Evolutionary conservation across 1,139 yeast genomes (phyloP).

Genomic region (Geotrichum citri-aurantii): DNA sequence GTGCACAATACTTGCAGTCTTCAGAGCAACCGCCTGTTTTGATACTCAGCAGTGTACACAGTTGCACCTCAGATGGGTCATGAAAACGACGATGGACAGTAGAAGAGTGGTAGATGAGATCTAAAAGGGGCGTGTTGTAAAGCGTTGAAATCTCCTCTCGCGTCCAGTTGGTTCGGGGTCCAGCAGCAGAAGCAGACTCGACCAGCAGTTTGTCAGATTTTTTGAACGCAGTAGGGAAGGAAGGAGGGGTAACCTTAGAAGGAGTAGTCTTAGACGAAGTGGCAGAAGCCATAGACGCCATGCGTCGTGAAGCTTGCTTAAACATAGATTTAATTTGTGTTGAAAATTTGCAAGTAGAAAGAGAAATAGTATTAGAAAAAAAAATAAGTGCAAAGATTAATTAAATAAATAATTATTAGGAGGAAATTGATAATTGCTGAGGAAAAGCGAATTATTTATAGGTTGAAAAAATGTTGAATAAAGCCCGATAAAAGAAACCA

Average conservation of each 20-base stretch:
- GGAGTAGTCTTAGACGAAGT: background rate
- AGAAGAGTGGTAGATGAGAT: slow-evolving; percentile 56
- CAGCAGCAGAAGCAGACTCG: slow-evolving; percentile 14
- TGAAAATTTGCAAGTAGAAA: background rate
- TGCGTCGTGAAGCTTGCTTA: background rate
- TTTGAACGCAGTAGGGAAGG: background rate
- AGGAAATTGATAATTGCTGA: background rate
- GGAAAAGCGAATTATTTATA: background rate
- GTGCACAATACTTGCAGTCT: slow-evolving; percentile 78
- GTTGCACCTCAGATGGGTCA: slow-evolving; percentile 64
- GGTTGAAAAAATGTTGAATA: background rate
- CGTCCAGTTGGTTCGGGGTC: slow-evolving; percentile 49
- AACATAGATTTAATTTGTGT: background rate
- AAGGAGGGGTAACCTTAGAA: background rate
- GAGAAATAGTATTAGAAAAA: background rate
- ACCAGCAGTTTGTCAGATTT: background rate
- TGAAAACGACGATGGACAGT: slow-evolving; percentile 61
- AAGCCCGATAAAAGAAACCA: background rate
- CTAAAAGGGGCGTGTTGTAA: slow-evolving; percentile 57
- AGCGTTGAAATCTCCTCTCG: slow-evolving; percentile 52
- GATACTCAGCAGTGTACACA: slow-evolving; percentile 68
- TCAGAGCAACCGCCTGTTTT: slow-evolving; percentile 80
- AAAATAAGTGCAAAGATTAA: background rate
- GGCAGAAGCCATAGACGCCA: slow-evolving; percentile 10
- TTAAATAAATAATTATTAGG: background rate